Conservation (phyloP, 1,284 basidiomycete species). For the Ustilago bromivora region DNA sequence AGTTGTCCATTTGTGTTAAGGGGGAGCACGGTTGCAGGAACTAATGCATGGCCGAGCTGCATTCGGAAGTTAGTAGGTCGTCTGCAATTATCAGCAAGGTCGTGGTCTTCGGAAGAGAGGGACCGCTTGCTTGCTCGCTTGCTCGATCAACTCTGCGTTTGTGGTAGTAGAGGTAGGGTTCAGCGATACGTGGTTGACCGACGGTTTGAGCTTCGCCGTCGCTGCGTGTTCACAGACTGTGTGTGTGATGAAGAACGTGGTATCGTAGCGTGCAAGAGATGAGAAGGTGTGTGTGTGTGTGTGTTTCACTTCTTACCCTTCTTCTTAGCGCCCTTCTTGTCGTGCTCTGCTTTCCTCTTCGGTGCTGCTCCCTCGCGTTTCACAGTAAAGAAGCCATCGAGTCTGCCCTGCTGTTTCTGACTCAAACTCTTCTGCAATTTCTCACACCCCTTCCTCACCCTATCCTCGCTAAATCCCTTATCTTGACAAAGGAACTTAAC, state of each 20-base stretch:
- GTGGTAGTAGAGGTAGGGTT: too few species aligned
- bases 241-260: constrained; percentile 5
- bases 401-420: constrained; percentile 92
- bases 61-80: not conserved
- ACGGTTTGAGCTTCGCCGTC: too few species aligned
- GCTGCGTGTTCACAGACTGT: not conserved
- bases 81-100: too few species aligned
- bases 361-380: constrained; percentile 26
- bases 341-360: constrained; percentile 47
- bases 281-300: not conserved
- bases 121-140: too few species aligned
- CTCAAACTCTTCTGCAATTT: constrained; percentile 88
- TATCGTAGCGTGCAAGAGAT: constrained; percentile 22
- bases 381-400: constrained; percentile 87
- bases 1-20: not conserved
- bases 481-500: constrained; percentile 93
- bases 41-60: constrained; percentile 6
- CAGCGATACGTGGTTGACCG: too few species aligned
- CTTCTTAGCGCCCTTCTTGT: constrained; percentile 43
- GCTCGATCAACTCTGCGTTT: too few species aligned
- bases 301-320: constrained; percentile 47
- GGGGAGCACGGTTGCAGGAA: not conserved
- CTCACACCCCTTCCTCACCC: constrained; percentile 93
- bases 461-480: constrained; percentile 98
- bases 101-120: too few species aligned